phyloP scores from a whole-genome alignment of 1,284 basidiomycete species.

The Uromyces viciae-fabae region DNA sequence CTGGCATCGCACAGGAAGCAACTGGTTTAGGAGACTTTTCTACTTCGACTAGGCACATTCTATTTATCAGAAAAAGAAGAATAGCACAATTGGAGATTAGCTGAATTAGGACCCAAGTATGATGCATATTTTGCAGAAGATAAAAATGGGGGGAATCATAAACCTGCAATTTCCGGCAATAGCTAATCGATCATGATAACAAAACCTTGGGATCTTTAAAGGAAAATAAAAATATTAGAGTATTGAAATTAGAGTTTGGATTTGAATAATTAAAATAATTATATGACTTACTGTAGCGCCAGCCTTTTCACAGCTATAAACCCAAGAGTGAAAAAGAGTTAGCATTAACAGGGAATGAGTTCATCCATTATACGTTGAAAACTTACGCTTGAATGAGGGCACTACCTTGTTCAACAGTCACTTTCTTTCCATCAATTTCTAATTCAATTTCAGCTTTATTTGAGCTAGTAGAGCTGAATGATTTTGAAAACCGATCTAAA shows the following conservation, averaged over 20 bases:
- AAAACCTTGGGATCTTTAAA: slow-evolving; percentile 63
- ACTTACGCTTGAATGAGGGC: slow-evolving; percentile 44
- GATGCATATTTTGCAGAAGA: background rate
- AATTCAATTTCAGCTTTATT: slow-evolving; percentile 49
- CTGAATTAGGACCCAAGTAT: background rate
- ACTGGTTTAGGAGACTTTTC: slow-evolving; percentile 91
- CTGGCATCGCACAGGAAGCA: slow-evolving; percentile 88
- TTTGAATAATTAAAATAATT: background rate
- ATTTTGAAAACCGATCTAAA: background rate
- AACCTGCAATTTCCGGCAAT: slow-evolving; percentile 94
- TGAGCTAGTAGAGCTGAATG: slow-evolving; percentile 45
- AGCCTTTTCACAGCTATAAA: slow-evolving; percentile 38
- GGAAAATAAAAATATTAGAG: slow-evolving; percentile 44
- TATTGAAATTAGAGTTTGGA: background rate
- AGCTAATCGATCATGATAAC: slow-evolving; percentile 87
- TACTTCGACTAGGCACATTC: slow-evolving; percentile 97
- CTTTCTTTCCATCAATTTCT: slow-evolving; percentile 52
- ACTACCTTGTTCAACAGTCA: slow-evolving; percentile 53
- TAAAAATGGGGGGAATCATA: slow-evolving; percentile 51
- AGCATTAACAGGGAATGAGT: background rate
- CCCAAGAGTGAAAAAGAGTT: background rate
- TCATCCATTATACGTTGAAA: background rate
- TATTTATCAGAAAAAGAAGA: slow-evolving; percentile 51
- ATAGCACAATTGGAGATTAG: slow-evolving; percentile 28
- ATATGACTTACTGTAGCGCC: slow-evolving; percentile 33